Evolutionary conservation across 768 basidiomycete genomes (phyloP).

Genomic region (Suillus variegatus): DNA sequence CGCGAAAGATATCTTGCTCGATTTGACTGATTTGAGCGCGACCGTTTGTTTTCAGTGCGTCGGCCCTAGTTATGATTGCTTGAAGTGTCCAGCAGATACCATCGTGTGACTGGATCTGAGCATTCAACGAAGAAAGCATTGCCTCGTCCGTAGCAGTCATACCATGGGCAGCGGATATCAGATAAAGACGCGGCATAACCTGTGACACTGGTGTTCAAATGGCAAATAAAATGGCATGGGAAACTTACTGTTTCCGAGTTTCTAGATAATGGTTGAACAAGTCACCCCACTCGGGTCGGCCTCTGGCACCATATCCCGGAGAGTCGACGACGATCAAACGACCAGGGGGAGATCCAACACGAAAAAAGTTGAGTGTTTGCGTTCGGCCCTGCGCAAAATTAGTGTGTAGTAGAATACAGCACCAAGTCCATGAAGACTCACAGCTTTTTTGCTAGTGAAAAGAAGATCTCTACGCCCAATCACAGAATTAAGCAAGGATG

Average conservation of each 20-base stretch:
- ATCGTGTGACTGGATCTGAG: constrained; percentile 30
- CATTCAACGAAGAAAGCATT: constrained; percentile 59
- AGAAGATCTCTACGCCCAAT: constrained; percentile 57
- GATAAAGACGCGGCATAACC: constrained; percentile 70
- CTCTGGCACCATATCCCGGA: constrained; percentile 77
- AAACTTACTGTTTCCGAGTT: constrained; percentile 59
- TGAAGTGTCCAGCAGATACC: constrained; percentile 61
- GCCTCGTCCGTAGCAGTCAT: constrained; percentile 54
- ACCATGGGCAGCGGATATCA: constrained; percentile 69
- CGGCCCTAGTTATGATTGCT: constrained; percentile 72
- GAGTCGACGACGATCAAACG: constrained; percentile 73
- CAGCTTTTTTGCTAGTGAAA: constrained; percentile 70
- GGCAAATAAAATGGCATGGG: not conserved
- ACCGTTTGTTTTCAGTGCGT: constrained; percentile 44
- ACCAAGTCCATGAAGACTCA: constrained; percentile 33
- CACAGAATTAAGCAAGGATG: constrained; percentile 70
- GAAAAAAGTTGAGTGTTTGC: constrained; percentile 68
- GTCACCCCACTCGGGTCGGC: constrained; percentile 74
- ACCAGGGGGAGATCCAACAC: constrained; percentile 56
- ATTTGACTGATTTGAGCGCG: constrained; percentile 41
- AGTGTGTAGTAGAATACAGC: not conserved
- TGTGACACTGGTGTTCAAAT: constrained; percentile 26
- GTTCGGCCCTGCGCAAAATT: constrained; percentile 60
- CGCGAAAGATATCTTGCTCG: constrained; percentile 51
- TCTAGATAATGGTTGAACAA: constrained; percentile 66